Conservation (phyloP, 1,284 basidiomycete species). For the Pascua sp. region DNA sequence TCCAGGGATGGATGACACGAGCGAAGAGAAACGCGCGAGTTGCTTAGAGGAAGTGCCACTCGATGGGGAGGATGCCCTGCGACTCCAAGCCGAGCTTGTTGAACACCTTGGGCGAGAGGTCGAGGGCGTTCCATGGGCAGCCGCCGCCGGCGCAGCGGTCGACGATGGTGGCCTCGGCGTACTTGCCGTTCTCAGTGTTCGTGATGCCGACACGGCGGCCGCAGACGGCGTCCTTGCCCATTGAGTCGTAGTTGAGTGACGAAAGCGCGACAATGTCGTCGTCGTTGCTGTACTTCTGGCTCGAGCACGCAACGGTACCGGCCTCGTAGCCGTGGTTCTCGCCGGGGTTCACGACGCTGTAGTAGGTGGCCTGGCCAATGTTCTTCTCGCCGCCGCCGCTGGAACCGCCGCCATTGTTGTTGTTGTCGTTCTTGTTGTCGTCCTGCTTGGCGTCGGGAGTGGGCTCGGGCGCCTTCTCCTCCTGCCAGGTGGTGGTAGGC, state of each 20-base stretch:
- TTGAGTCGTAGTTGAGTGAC: no score
- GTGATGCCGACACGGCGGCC: background rate
- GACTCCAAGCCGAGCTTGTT: background rate
- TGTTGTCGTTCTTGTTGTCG: background rate
- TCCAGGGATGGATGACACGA: no score
- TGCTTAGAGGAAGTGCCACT: background rate
- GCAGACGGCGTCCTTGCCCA: background rate
- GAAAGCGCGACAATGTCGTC: background rate
- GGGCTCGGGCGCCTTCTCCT: background rate
- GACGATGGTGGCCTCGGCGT: background rate
- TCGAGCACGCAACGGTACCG: constrained; percentile 4
- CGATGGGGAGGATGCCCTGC: background rate
- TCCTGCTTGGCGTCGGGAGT: background rate
- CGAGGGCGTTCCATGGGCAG: background rate
- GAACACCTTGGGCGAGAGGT: background rate
- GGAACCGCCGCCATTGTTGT: background rate
- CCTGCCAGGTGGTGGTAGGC: background rate
- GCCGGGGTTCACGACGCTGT: constrained; percentile 4
- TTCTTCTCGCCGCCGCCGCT: no score
- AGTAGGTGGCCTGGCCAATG: constrained; percentile 3
- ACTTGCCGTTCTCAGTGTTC: background rate
- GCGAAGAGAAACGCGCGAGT: background rate
- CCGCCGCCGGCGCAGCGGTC: constrained; percentile 5
- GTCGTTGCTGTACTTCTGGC: background rate
- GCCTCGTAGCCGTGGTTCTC: constrained; percentile 9